A percentile compares a stretch with the other conserved stretches of the same genome.
Evolutionary conservation across 768 basidiomycete species (phyloP).

Genomic region (Gelatoporia subvermispora): DNA sequence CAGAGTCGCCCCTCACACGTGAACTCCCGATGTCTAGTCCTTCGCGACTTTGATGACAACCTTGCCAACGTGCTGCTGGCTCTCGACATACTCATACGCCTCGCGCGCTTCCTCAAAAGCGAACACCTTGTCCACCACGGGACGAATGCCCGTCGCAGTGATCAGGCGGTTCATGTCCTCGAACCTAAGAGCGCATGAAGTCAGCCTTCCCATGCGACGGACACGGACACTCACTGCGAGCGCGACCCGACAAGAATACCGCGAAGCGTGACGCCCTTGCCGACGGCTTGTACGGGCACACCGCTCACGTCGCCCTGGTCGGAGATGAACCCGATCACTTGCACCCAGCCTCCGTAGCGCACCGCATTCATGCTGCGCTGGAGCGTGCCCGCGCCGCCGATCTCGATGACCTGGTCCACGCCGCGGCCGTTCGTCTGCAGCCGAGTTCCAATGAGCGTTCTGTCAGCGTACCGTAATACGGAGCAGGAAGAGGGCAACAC

Average conservation of each 20-base stretch:
- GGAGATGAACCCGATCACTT: conserved; percentile 47
- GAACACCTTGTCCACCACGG: conserved; percentile 56
- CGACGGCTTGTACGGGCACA: conserved; percentile 5
- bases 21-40: too few relatives aligned
- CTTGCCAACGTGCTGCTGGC: conserved; percentile 58
- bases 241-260: conserved; percentile 52
- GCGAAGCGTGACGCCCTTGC: conserved; percentile 30
- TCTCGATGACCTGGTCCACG: conserved; percentile 39
- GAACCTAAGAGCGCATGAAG: conserved; percentile 43
- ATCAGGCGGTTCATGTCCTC: conserved; percentile 49
- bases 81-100: conserved; percentile 49
- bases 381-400: conserved; percentile 51
- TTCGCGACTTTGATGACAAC: conserved; percentile 47
- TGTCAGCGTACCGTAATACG: neutral
- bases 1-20: too few relatives aligned
- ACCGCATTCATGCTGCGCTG: conserved; percentile 36
- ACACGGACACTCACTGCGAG: conserved; percentile 43
- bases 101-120: conserved; percentile 46
- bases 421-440: conserved; percentile 24
- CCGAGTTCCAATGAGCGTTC: neutral
- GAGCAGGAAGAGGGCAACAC: conserved; percentile 6
- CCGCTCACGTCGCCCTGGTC: conserved; percentile 5
- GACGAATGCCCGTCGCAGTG: conserved; percentile 38
- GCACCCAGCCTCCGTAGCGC: conserved; percentile 38
- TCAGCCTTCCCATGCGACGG: too few relatives aligned